These are phyloP conservation scores for Sugiyamaella americana DNA, from an alignment of 805 yeast species.

Conservation along the genomic window DNA sequence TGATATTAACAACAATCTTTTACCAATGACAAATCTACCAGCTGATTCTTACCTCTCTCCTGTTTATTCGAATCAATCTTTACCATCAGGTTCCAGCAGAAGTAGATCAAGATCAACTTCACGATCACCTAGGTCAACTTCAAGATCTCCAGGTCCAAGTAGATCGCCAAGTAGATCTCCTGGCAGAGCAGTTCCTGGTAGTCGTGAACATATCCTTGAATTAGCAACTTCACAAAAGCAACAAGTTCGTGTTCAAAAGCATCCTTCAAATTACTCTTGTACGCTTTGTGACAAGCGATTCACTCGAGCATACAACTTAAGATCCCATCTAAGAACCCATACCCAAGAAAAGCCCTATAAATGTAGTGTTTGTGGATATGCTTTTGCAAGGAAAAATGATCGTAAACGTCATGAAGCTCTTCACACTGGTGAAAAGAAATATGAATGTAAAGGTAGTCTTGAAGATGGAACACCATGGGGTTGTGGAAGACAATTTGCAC, in stretches of 20 bases:
- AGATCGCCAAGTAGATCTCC: background rate
- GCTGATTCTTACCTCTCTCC: background rate
- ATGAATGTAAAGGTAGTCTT: constrained; percentile 57
- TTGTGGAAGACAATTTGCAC: constrained; percentile 64
- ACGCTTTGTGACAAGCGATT: constrained; percentile 78
- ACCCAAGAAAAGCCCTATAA: constrained; percentile 65
- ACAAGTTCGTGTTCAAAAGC: constrained; percentile 56
- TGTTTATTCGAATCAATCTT: background rate
- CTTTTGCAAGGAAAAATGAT: constrained; percentile 74
- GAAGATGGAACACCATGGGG: constrained; percentile 67
- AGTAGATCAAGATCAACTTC: background rate
- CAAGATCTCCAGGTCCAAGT: background rate
- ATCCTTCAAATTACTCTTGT: constrained; percentile 70
- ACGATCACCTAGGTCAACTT: background rate
- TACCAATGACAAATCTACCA: background rate
- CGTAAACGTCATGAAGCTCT: constrained; percentile 67
- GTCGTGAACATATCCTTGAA: constrained; percentile 55
- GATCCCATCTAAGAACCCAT: constrained; percentile 87
- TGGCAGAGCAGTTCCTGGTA: constrained; percentile 6
- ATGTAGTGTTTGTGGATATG: constrained; percentile 57
- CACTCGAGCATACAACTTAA: constrained; percentile 87
- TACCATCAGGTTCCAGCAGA: background rate
- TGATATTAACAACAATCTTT: background rate
- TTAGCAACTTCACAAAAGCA: constrained; percentile 54
- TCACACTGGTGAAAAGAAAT: constrained; percentile 69